Evolutionary conservation across 176 grass and related monocot genomes (phyloP), one percentile per base, ranked within the genome.

Genomic region (Pontederia paniculata): DNA sequence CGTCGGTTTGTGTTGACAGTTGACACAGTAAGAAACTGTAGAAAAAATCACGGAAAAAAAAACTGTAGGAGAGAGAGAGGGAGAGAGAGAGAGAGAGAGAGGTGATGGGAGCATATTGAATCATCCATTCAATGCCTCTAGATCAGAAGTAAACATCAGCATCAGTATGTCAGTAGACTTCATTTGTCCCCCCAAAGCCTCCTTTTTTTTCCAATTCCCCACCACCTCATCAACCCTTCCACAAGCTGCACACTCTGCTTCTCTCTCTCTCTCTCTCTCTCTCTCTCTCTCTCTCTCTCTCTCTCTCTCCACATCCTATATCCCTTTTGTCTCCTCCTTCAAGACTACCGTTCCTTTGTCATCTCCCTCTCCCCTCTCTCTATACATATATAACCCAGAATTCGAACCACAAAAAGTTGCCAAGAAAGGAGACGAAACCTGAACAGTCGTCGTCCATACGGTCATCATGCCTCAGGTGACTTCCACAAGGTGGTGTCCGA

Each of bases 401-500:
- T 13, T 9, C 6, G 21, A 44, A 16, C 61, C 42, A 10, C 10
- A 42, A 12, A 16, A 1, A n/a, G n/a, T n/a, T n/a, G n/a, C n/a
- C n/a, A n/a, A n/a, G n/a, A n/a, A 23, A 21, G 17, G 9, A 43
- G 17, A 17, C 23, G 28, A 37, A 37, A 37, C 28, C 28, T 5
- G 28, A 37, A 37, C 28, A 37, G 5, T 37, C 28, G 7, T 37
- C 28, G 28, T 37, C 28, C 28, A 11, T 37, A 61, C 3, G 25
- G 17, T 37, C 52, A 46, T 45, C 23, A 75, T 63, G 57, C 14
- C 43, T 57, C 73, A 62, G 28, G 59, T 51, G 63, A 15, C 74
- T 15, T 72, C 91, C 42, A 88, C 93, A 71, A 79, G 93, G 66
- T 97, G 91, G 93, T 97, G 86, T 65, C 91, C 91, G 28, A 96